phyloP scores from a whole-genome alignment of 768 basidiomycete genomes.

The Terana coerulea region DNA sequence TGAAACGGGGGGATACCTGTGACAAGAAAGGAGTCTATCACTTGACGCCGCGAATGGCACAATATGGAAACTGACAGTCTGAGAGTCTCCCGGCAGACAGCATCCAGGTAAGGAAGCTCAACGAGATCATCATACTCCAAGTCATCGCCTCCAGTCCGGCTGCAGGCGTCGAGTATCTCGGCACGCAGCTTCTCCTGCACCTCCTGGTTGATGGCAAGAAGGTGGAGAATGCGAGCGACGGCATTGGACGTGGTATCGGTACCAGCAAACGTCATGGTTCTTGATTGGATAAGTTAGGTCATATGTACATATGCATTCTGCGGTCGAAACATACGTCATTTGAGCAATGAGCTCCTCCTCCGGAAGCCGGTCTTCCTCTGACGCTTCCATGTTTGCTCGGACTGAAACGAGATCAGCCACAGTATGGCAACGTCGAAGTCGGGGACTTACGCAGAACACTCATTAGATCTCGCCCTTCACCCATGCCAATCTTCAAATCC shows the following conservation, averaged over 20 bases:
- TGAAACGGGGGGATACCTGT: constrained; percentile 43
- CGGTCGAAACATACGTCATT: constrained; percentile 20
- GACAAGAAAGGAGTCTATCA: background rate
- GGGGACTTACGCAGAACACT: constrained; percentile 25
- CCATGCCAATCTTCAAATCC: constrained; percentile 14
- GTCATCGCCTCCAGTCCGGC: constrained; percentile 2
- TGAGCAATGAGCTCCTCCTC: constrained; percentile 39
- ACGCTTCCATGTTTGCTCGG: constrained; percentile 35
- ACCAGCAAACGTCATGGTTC: constrained; percentile 23
- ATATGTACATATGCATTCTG: too few relatives aligned
- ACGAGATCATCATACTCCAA: constrained; percentile 19
- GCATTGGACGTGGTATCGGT: constrained; percentile 24
- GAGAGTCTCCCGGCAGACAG: constrained; percentile 55
- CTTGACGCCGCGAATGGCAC: background rate
- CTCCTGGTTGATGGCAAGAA: constrained; percentile 19
- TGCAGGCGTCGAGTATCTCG: constrained; percentile 14
- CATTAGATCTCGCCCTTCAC: constrained; percentile 29
- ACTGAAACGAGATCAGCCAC: too few relatives aligned
- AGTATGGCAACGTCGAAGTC: too few relatives aligned
- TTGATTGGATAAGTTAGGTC: background rate
- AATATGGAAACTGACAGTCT: constrained; percentile 32
- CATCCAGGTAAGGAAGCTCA: constrained; percentile 59
- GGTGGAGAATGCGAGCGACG: constrained; percentile 17
- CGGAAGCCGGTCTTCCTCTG: constrained; percentile 19
- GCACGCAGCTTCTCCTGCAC: constrained; percentile 22